Evolutionary conservation across 1,139 yeast genomes (phyloP).

Genomic region (Nadsonia commutata): DNA sequence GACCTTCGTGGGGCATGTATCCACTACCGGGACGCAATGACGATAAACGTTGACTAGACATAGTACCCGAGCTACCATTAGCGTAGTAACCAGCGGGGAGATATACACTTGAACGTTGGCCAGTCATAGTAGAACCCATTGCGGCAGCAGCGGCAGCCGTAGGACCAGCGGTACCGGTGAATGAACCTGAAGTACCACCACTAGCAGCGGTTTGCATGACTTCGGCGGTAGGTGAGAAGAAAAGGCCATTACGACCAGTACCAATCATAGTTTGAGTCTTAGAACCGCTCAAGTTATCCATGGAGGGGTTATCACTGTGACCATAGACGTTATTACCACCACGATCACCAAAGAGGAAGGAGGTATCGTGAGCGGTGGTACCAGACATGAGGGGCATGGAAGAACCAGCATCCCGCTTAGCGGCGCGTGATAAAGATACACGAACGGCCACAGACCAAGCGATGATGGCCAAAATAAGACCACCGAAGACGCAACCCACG

Average conservation of each 20-base stretch:
- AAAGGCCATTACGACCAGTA: constrained; percentile 26
- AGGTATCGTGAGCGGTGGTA: constrained; percentile 1
- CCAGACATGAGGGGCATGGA: constrained; percentile 6
- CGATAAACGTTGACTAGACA: background rate
- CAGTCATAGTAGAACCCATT: constrained; percentile 6
- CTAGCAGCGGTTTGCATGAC: constrained; percentile 34
- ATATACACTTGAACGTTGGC: constrained; percentile 18
- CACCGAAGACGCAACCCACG: constrained; percentile 55
- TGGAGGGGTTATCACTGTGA: background rate
- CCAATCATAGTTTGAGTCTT: constrained; percentile 1
- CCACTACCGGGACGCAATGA: constrained; percentile 1
- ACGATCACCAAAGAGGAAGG: constrained; percentile 4
- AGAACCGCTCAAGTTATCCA: constrained; percentile 5
- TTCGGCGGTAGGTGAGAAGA: constrained; percentile 70
- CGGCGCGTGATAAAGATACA: constrained; percentile 13
- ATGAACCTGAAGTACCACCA: constrained; percentile 10
- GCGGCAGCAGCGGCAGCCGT: constrained; percentile 6
- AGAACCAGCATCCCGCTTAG: constrained; percentile 12
- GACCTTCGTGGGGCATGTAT: background rate
- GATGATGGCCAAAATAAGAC: constrained; percentile 33
- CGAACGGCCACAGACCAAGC: constrained; percentile 19
- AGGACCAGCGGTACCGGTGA: constrained; percentile 6
- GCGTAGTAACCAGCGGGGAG: constrained; percentile 26
- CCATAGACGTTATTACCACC: background rate
- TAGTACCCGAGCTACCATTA: constrained; percentile 8